These are phyloP conservation scores for Davidsoniella australis DNA, from an alignment of 2,329 filamentous ascomycete genomes.

Conservation along the genomic window DNA sequence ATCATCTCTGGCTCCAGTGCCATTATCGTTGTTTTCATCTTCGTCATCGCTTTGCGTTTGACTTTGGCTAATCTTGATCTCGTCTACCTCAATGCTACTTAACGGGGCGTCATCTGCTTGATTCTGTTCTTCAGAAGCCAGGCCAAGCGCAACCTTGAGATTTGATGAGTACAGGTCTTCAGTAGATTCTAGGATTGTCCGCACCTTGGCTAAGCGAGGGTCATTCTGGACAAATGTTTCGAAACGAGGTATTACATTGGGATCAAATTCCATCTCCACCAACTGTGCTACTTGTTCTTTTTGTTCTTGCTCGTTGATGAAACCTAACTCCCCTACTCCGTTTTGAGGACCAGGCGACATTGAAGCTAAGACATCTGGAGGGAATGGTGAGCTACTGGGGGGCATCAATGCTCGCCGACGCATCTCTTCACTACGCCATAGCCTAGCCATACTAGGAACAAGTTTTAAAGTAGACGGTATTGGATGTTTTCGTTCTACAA, in stretches of 20 bases:
- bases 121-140: conserved; percentile 17
- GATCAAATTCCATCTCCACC: conserved; percentile 43
- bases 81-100: conserved; percentile 45
- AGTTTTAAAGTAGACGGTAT: conserved; percentile 55
- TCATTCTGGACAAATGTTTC: conserved; percentile 43
- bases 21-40: neutral
- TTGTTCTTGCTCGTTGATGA: conserved; percentile 86
- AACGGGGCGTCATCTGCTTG: conserved; percentile 18
- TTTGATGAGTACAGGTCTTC: conserved; percentile 69
- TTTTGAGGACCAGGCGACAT: conserved; percentile 60
- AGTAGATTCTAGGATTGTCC: conserved; percentile 66
- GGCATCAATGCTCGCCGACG: conserved; percentile 39
- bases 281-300: conserved; percentile 45
- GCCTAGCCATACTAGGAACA: conserved; percentile 80
- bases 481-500: conserved; percentile 54
- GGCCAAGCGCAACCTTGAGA: conserved; percentile 31
- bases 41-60: neutral
- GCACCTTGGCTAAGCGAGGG: conserved; percentile 41
- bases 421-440: conserved; percentile 82
- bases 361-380: conserved; percentile 62
- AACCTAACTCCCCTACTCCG: conserved; percentile 43
- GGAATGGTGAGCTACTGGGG: conserved; percentile 24
- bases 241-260: conserved; percentile 33
- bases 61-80: conserved; percentile 29
- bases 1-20: neutral